A percentile compares a stretch with the other conserved stretches of the same genome.
Conservation (phyloP, 352 stramenopile species). For the Blastocystis sp. region DNA sequence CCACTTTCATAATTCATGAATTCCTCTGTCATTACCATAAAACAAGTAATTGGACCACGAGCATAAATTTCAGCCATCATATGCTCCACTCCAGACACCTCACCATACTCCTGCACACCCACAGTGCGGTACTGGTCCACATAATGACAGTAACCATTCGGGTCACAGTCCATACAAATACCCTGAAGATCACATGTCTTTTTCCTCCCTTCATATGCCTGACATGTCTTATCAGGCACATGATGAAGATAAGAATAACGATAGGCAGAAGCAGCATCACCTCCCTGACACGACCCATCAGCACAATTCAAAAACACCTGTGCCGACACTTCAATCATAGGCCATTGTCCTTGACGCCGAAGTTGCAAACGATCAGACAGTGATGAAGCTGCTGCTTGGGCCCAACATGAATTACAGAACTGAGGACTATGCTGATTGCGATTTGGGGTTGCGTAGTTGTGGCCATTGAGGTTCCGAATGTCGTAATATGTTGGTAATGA, state of each 20-base stretch:
- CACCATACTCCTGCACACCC: conserved; percentile 83
- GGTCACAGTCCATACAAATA: conserved; percentile 84
- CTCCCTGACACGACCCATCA: conserved; percentile 86
- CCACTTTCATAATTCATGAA: conserved; percentile 79
- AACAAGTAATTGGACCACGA: conserved; percentile 83
- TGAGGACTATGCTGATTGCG: conserved; percentile 95
- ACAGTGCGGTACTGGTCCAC: conserved; percentile 83
- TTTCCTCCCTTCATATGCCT: conserved; percentile 85
- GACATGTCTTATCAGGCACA: conserved; percentile 89
- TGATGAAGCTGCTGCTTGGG: conserved; percentile 74
- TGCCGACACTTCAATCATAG: conserved; percentile 79
- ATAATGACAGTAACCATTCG: conserved; percentile 74
- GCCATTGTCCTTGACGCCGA: conserved; percentile 9
- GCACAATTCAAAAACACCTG: conserved; percentile 82
- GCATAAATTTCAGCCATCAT: conserved; percentile 89
- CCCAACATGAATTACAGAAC: conserved; percentile 84
- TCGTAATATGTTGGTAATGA: conserved; percentile 84
- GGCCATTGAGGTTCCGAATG: conserved; percentile 82
- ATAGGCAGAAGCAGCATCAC: conserved; percentile 85
- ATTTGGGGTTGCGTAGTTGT: conserved; percentile 89
- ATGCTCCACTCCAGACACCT: conserved; percentile 78
- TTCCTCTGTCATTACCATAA: conserved; percentile 77
- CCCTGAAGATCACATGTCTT: conserved; percentile 81
- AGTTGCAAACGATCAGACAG: conserved; percentile 72
- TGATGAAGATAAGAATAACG: conserved; percentile 84